These are phyloP conservation scores for Penicillium sp. DNA, from an alignment of 2,329 filamentous ascomycete species.

Conservation along the genomic window DNA sequence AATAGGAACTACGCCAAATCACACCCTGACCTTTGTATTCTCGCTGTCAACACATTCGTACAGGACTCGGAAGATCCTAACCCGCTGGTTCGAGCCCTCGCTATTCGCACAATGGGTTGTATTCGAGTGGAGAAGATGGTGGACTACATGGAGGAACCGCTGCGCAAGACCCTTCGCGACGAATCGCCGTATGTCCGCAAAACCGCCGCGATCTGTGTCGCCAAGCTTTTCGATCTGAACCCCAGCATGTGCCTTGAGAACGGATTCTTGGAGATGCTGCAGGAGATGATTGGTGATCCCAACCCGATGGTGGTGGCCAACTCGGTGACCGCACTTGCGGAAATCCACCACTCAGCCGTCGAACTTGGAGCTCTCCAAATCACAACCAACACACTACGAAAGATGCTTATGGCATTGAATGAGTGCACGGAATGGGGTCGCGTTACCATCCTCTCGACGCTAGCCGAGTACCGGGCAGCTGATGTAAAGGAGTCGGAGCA, in stretches of 20 bases:
- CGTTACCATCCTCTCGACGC: constrained; percentile 85
- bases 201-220: constrained; percentile 95
- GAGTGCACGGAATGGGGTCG: constrained; percentile 99
- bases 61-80: constrained; percentile 99
- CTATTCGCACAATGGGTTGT: constrained; percentile 97
- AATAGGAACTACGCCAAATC: constrained; percentile 98
- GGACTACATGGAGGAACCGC: constrained; percentile 98
- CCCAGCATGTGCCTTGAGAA: constrained; percentile 92
- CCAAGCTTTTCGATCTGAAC: constrained; percentile 95
- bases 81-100: constrained; percentile 87
- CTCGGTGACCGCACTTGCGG: constrained; percentile 87
- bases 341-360: constrained; percentile 86
- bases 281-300: constrained; percentile 94
- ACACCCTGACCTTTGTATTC: constrained; percentile 95
- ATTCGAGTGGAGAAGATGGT: constrained; percentile 99
- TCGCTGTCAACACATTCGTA: constrained; percentile 98
- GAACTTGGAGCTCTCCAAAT: constrained; percentile 86
- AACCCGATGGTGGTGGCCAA: constrained; percentile 99
- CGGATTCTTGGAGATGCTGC: constrained; percentile 87
- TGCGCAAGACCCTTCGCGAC: constrained; percentile 92
- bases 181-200: constrained; percentile 98
- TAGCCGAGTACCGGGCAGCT: constrained; percentile 82
- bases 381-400: constrained; percentile 81
- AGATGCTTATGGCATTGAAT: constrained; percentile 92
- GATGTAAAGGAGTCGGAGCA: constrained; percentile 97